Conservation (phyloP, 2,329 filamentous ascomycete species). For the Ophiognomonia clavigignenti-juglandacearum region DNA sequence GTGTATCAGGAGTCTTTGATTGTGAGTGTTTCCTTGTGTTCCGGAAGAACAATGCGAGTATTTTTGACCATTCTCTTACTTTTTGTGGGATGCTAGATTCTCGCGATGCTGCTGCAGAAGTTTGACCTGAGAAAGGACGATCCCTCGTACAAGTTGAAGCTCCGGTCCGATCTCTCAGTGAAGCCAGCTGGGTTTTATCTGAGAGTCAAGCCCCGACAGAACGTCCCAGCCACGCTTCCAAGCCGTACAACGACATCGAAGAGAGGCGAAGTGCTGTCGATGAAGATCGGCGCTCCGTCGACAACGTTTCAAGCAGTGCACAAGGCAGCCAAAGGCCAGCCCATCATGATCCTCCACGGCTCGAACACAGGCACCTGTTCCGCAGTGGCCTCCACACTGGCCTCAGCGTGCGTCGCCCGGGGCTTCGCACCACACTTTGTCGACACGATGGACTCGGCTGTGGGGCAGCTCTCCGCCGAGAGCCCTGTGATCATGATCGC, state of each 20-base stretch:
- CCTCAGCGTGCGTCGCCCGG: conserved; percentile 54
- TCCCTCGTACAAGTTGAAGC: conserved; percentile 49
- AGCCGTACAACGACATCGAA: no score
- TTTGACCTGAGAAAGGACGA: conserved; percentile 62
- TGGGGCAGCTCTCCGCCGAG: conserved; percentile 53
- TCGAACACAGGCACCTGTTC: conserved; percentile 74
- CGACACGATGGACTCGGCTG: conserved; percentile 56
- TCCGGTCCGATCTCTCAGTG: conserved; percentile 53
- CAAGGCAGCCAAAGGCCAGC: not conserved
- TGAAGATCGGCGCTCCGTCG: not conserved
- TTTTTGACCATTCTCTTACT: no score
- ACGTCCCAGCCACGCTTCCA: conserved; percentile 23
- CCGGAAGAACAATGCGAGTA: no score
- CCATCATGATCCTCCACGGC: conserved; percentile 64
- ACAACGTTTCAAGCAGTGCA: not conserved
- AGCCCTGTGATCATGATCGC: conserved; percentile 63
- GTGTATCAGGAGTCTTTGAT: conserved; percentile 50
- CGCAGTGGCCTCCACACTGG: conserved; percentile 59
- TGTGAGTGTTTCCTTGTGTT: no score
- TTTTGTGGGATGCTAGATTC: no score
- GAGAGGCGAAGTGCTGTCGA: not conserved
- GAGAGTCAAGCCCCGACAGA: conserved; percentile 48
- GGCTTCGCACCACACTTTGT: conserved; percentile 51
- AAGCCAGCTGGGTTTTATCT: conserved; percentile 60
- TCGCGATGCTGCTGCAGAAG: conserved; percentile 59